Evolutionary conservation across 495 filamentous ascomycete genomes (phyloP).

Genomic region (Mycothermus thermophilus): DNA sequence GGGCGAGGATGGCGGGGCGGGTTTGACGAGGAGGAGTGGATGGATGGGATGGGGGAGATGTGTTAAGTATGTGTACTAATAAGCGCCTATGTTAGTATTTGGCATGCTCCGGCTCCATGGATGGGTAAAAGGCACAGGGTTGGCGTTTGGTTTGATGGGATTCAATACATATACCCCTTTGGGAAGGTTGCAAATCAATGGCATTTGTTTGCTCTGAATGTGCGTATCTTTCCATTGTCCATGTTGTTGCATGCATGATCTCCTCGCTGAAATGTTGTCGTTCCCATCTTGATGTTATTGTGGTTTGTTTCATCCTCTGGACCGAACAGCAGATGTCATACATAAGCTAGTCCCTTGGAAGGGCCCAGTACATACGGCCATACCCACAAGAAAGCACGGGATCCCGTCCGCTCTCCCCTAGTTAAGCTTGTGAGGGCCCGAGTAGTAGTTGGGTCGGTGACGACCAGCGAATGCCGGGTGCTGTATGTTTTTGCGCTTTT

Average conservation of each 20-base stretch:
- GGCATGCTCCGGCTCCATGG: not conserved
- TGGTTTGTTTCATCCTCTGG: no score
- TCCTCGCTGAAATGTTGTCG: no score
- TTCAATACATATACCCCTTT: no score
- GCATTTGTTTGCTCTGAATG: no score
- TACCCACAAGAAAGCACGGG: conserved; percentile 19
- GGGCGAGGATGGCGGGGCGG: conserved; percentile 43
- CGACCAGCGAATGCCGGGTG: conserved; percentile 29
- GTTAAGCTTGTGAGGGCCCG: conserved; percentile 21
- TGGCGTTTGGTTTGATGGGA: not conserved
- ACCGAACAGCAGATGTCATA: no score
- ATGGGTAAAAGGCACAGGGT: not conserved
- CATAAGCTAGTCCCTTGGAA: no score
- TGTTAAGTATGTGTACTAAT: not conserved
- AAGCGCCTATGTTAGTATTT: not conserved
- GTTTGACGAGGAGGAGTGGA: conserved; percentile 6
- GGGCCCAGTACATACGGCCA: no score
- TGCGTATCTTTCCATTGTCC: no score
- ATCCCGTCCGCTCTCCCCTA: conserved; percentile 40
- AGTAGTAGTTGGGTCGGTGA: conserved; percentile 35
- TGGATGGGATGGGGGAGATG: not conserved
- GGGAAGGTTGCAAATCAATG: no score
- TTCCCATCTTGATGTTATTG: no score
- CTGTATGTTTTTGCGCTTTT: conserved; percentile 34
- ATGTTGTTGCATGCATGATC: no score